Evolutionary conservation across 768 basidiomycete species (phyloP), one percentile per base, ranked within the genome.

Genomic region (Lactarius psammicola): DNA sequence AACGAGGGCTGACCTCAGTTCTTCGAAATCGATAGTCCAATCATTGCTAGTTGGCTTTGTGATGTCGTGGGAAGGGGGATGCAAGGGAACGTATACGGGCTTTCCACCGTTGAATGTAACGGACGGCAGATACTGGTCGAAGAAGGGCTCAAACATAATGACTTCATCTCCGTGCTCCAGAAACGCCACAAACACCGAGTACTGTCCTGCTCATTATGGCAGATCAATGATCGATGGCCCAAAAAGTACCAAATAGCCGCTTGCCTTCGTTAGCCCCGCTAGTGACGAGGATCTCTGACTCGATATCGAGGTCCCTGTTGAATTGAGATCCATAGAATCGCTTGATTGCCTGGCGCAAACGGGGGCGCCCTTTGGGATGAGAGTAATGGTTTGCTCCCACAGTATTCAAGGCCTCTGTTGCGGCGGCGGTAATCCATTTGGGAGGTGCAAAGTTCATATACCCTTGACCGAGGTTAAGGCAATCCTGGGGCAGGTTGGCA

Each of bases 111-210:
- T 95, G 85, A 98, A 97, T 33, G 89, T 90, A 60, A 96, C 89
- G 7, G 92, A 93, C 28, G 95, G 90, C 59, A 95, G 83, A 75
- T 95, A 96, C 75, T 98, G 95, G 74, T 98, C 95, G 74, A 97
- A 98, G 82, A 94, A 97, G 1, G 95, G 96, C 77, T 98, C 97
- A 73, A 98, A 95, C 85, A 98, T 88, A 76, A 99, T 96, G 68
- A 98, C 96, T 76, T 99, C 97, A 72, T 98, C 97, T 4, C 90
- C 96, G 42, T 85, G 82, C 67, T 98, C 89, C 44, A 97, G 77
- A 79, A 96, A 98, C 0, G 97, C 97, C 13, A 87, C 85, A 71
- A 96, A 92, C 59, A 95, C 92, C 59, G 95, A 86, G 76, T 96
- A 98, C 82, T 94, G 91, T 30, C 96, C 95, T 94, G 75, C 30